These are phyloP conservation scores for Fonsecaea multimorphosa DNA, from an alignment of 2,329 filamentous ascomycete species.

Conservation along the genomic window DNA sequence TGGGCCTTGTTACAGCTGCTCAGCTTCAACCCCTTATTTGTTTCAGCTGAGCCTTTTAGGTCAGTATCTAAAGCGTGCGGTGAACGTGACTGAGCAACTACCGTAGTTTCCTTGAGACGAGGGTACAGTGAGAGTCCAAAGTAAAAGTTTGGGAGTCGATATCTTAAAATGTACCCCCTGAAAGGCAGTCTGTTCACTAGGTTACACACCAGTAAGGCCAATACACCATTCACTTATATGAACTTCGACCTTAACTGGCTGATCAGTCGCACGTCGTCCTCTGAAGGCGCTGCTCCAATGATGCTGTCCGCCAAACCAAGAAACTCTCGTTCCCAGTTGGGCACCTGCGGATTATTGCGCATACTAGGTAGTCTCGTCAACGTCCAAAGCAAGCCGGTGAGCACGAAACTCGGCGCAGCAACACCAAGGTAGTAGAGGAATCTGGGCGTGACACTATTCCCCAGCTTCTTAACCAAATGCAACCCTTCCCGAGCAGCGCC, in stretches of 20 bases:
- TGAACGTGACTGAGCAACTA: too few relatives aligned
- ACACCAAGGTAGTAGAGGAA: conserved; percentile 21
- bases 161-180: too few relatives aligned
- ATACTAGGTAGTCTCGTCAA: conserved; percentile 20
- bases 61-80: too few relatives aligned
- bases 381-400: conserved; percentile 19
- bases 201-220: too few relatives aligned
- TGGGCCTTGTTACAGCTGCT: too few relatives aligned
- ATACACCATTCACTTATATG: conserved; percentile 13
- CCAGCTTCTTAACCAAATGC: conserved; percentile 12
- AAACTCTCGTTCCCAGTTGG: conserved; percentile 20
- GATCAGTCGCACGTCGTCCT: conserved; percentile 21
- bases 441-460: conserved; percentile 21
- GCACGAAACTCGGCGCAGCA: conserved; percentile 23
- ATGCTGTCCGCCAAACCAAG: conserved; percentile 24
- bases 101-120: too few relatives aligned
- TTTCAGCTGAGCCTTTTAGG: too few relatives aligned
- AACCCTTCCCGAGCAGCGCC: conserved; percentile 17
- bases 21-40: too few relatives aligned
- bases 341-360: conserved; percentile 25
- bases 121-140: too few relatives aligned
- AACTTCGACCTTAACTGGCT: conserved; percentile 14
- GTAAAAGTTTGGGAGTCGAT: too few relatives aligned
- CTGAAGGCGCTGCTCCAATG: conserved; percentile 19
- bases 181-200: too few relatives aligned